Evolutionary conservation across 2,329 filamentous ascomycete genomes (phyloP).

Genomic region (Colletotrichum sp.): DNA sequence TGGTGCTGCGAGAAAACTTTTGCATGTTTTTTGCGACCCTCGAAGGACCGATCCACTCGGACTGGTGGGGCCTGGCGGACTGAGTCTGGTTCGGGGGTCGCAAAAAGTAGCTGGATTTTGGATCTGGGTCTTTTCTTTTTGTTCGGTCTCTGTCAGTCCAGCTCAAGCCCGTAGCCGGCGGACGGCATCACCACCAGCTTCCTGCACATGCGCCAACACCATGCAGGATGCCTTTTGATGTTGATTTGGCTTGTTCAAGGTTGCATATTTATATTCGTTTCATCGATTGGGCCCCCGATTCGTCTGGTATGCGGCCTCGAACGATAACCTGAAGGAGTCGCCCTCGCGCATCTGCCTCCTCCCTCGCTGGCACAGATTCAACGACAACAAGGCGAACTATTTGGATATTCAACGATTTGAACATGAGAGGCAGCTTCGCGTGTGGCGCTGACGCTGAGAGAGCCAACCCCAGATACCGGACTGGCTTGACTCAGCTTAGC

Average conservation of each 20-base stretch:
- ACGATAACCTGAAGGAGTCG: neutral
- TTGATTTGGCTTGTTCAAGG: neutral
- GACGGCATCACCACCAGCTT: neutral
- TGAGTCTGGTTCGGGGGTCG: neutral
- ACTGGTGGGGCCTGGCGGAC: neutral
- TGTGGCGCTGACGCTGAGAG: neutral
- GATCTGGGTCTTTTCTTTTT: neutral
- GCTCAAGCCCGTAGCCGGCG: neutral
- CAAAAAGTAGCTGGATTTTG: neutral
- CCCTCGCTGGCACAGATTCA: neutral
- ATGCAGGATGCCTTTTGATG: neutral
- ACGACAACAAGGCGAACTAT: neutral
- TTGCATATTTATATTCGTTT: neutral
- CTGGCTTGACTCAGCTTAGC: neutral
- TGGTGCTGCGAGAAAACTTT: neutral
- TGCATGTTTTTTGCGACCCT: neutral
- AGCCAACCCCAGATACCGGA: neutral
- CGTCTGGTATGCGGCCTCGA: neutral
- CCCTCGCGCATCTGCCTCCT: neutral
- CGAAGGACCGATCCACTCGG: neutral
- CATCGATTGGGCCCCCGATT: neutral
- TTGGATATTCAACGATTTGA: rapidly evolving
- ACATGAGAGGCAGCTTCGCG: neutral
- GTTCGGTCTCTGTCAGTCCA: neutral
- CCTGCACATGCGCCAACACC: neutral